phyloP scores from a whole-genome alignment of 768 basidiomycete genomes.

The Rhodocollybia butyracea region DNA sequence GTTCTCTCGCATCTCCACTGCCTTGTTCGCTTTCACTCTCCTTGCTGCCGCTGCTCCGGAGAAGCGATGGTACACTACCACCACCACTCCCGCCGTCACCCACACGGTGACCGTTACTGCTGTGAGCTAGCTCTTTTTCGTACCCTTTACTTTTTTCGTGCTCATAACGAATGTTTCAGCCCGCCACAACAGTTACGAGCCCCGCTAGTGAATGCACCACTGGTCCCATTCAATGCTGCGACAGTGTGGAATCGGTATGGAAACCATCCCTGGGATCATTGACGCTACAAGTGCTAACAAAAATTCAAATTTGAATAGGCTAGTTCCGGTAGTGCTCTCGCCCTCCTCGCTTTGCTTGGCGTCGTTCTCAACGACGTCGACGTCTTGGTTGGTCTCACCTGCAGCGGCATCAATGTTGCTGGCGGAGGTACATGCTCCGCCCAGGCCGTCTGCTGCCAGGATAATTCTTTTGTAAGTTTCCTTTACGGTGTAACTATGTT shows the following conservation, averaged over 20 bases:
- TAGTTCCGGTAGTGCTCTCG: neutral
- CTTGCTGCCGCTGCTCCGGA: slow-evolving; percentile 3
- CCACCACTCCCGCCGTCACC: neutral
- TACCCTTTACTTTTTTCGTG: neutral
- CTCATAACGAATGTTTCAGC: too few relatives aligned
- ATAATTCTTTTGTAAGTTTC: neutral
- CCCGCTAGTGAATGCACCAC: neutral
- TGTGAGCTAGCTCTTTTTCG: neutral
- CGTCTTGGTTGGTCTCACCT: slow-evolving; percentile 2
- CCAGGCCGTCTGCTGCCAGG: too few relatives aligned
- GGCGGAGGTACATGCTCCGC: neutral
- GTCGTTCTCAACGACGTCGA: slow-evolving; percentile 3
- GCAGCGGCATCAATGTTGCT: slow-evolving; percentile 9
- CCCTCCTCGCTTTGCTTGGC: slow-evolving; percentile 4
- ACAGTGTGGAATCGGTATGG: neutral
- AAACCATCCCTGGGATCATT: neutral
- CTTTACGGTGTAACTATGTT: too few relatives aligned
- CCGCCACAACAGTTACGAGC: neutral
- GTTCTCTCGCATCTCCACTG: slow-evolving; percentile 2
- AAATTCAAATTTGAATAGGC: neutral
- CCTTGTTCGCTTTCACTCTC: neutral
- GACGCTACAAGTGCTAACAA: neutral
- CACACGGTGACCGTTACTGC: neutral
- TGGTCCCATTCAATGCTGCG: neutral
- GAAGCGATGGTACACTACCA: neutral